Percentiles rank a stretch among this genome's conserved stretches.
Evolutionary conservation across 2,329 filamentous ascomycete species (phyloP).

Genomic region (Sporothrix brasiliensis): DNA sequence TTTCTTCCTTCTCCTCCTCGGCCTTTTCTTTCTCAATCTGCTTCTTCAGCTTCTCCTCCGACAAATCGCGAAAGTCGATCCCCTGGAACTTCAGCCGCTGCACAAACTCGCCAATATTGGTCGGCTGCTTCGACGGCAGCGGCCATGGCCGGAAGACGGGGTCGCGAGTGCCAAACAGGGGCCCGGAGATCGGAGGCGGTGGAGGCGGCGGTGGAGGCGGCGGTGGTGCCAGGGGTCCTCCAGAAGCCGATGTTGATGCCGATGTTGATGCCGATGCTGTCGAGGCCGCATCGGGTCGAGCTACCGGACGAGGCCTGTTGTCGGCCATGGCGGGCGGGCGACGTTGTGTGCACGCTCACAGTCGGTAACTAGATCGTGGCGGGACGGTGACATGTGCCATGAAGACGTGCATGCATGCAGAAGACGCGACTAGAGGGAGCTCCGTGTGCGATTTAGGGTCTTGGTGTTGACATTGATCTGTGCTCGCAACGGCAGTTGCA

Average conservation of each 20-base stretch:
- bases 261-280: background rate
- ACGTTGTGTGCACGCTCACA: background rate
- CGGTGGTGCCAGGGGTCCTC: background rate
- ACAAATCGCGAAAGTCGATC: conserved; percentile 79
- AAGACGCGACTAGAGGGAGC: background rate
- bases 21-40: conserved; percentile 62
- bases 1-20: conserved; percentile 41
- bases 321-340: conserved; percentile 17
- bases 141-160: conserved; percentile 62
- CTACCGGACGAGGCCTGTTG: conserved; percentile 12
- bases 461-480: background rate
- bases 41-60: conserved; percentile 69
- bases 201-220: background rate
- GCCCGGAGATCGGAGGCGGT: background rate
- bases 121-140: conserved; percentile 58
- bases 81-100: conserved; percentile 75
- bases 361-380: background rate
- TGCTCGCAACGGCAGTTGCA: background rate
- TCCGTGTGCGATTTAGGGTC: background rate
- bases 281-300: background rate
- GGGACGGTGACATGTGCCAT: background rate
- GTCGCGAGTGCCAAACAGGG: conserved; percentile 35
- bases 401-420: background rate
- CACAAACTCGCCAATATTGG: conserved; percentile 73
- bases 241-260: conserved; percentile 2